phyloP scores from a whole-genome alignment of 805 yeast genomes.

The Suhomyces pyralidae region DNA sequence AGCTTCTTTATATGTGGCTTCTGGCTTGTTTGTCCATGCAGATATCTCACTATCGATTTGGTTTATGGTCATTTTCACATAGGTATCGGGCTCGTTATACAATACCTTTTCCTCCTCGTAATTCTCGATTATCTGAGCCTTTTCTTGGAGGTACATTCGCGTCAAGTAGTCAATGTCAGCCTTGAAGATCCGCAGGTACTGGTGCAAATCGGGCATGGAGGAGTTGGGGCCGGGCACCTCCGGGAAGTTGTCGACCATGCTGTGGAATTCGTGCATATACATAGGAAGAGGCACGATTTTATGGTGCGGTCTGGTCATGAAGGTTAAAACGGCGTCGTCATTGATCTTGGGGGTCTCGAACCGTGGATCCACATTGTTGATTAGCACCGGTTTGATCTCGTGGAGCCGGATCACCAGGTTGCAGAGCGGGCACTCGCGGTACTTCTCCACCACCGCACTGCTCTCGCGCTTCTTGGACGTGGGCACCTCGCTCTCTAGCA shows the following conservation, averaged over 20 bases:
- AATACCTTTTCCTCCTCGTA: constrained; percentile 55
- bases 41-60: constrained; percentile 50
- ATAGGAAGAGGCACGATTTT: constrained; percentile 51
- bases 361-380: constrained; percentile 47
- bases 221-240: constrained; percentile 33
- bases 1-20: not conserved
- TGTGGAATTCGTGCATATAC: constrained; percentile 25
- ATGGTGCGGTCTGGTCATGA: constrained; percentile 52
- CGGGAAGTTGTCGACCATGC: constrained; percentile 49
- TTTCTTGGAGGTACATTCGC: constrained; percentile 59
- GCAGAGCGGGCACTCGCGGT: constrained; percentile 81
- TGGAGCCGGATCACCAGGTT: constrained; percentile 49
- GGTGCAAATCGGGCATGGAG: constrained; percentile 22
- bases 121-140: constrained; percentile 48
- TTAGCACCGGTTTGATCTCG: constrained; percentile 64
- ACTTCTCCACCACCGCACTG: constrained; percentile 40
- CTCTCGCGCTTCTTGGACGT: constrained; percentile 34
- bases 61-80: constrained; percentile 51
- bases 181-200: constrained; percentile 65
- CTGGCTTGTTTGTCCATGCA: constrained; percentile 31
- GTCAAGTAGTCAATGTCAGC: constrained; percentile 57
- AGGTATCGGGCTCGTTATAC: constrained; percentile 59
- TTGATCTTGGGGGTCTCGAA: constrained; percentile 58
- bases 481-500: constrained; percentile 55
- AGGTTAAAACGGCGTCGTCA: constrained; percentile 53